Base-by-base conservation (phyloP, 2,329 filamentous ascomycete species). In the Trichoderma citrinoviride region DNA sequence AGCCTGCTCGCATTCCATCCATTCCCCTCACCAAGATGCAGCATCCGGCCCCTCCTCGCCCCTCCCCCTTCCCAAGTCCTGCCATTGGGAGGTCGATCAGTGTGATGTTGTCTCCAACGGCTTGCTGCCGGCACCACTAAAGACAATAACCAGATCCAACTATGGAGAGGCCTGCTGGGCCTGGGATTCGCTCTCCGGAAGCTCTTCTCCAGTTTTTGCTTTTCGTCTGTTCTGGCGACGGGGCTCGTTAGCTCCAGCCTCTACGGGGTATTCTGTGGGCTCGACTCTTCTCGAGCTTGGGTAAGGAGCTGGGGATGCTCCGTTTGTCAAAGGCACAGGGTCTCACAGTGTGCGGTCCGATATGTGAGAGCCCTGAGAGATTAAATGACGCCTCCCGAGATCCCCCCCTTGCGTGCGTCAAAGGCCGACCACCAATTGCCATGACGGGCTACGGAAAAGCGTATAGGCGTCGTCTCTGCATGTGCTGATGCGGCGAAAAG, bases 401-500 rank as follows among this genome's bases (percentile, higher is more conserved):
- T 54, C 37, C 40, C 58, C 54, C 58, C 60, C 49, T 62, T 64
- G 52, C 61, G 52, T 52, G 41, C 29, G 33, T 64, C 25, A 37
- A 37, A 37, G 12, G 33, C 33, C 33, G 43, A 33, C 29, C 27
- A 15, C 61, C 61, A 63, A 56, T 64, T 52, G 33, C 52, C 29
- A 41, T 21, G n/a, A 40, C 52, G 52, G 25, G 43, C 21, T 64
- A 10, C 44, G 60, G 25, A 65, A 65, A 61, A 33, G 46, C 43
- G 53, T 44, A 50, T 19, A 62, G 46, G 60, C 40, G 40, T 54
- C 40, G 40, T 37, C 50, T 60, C 53, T 47, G 41, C 44, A 40
- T 53, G 47, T 56, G 55, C 54, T 65, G 62, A 54, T 65, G 61
- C 50, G 62, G 64, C 64, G 52, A 55, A 37, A 61, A 49, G 21